Evolutionary conservation across 352 stramenopile species (phyloP).

Genomic region (Globisporangium barbulae): DNA sequence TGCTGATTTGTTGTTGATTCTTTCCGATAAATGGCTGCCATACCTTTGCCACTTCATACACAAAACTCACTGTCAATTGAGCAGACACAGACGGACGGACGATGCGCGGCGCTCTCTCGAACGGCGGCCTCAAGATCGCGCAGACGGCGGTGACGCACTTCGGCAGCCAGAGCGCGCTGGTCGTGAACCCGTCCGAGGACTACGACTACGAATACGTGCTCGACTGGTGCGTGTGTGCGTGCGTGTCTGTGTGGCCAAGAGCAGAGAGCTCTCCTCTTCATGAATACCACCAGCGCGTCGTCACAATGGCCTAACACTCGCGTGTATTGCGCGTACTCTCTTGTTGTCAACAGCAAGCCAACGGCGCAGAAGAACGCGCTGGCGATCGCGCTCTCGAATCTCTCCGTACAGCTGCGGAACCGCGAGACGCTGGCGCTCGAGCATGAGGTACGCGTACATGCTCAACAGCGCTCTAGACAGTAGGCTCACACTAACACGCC

Average conservation of each 20-base stretch:
- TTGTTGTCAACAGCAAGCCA: conserved; percentile 38
- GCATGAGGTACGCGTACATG: conserved; percentile 31
- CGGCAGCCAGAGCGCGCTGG: conserved; percentile 25
- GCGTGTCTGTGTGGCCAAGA: too few relatives aligned
- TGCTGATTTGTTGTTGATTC: too few relatives aligned
- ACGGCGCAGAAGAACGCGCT: conserved; percentile 55
- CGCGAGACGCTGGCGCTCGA: conserved; percentile 61
- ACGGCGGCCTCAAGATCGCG: conserved; percentile 41
- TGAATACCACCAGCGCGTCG: background rate
- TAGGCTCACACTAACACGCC: background rate
- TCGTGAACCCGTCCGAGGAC: conserved; percentile 43
- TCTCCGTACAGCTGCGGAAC: conserved; percentile 67
- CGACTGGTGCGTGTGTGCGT: conserved; percentile 44
- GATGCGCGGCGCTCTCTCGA: conserved; percentile 51
- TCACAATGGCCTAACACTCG: too few relatives aligned
- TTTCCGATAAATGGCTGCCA: too few relatives aligned
- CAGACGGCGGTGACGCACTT: conserved; percentile 77
- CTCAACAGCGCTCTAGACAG: background rate
- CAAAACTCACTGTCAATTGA: too few relatives aligned
- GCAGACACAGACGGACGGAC: conserved; percentile 5
- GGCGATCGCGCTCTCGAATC: conserved; percentile 63
- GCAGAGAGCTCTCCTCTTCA: background rate
- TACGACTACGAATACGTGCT: conserved; percentile 88
- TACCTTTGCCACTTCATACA: too few relatives aligned
- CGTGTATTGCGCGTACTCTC: background rate